A percentile compares a stretch with the other conserved stretches of the same genome.
Evolutionary conservation across 768 basidiomycete genomes (phyloP).

Genomic region (Tulasnella sp.): DNA sequence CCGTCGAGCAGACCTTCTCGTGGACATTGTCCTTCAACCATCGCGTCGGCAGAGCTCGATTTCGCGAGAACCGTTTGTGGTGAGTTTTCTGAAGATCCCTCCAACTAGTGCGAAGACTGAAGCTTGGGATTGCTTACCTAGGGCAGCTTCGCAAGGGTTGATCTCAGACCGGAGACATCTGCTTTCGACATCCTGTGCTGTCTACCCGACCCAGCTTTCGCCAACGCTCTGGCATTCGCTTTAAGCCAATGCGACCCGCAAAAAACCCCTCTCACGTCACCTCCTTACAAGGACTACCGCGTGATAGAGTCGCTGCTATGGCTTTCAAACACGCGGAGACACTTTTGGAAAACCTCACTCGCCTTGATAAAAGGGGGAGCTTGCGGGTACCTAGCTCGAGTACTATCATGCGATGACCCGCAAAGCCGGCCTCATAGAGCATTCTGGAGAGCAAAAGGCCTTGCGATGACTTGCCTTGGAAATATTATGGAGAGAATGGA

Average conservation of each 20-base stretch:
- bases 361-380: not conserved
- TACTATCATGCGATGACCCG: not conserved
- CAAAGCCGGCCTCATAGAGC: not conserved
- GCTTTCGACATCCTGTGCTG: not conserved
- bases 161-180: not conserved
- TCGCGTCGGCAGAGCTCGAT: not conserved
- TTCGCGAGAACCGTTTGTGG: not conserved
- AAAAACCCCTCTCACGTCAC: not conserved
- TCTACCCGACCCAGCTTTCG: not conserved
- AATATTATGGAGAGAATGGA: constrained; percentile 4
- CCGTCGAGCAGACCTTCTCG: not conserved
- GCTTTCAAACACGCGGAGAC: not conserved
- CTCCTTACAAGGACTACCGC: not conserved
- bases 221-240: not conserved
- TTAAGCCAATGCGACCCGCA: not conserved
- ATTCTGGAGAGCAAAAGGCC: not conserved
- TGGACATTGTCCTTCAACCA: not conserved
- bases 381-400: not conserved
- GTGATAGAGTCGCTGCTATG: not conserved
- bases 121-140: not conserved
- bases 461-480: not conserved
- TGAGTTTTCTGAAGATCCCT: not conserved
- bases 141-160: not conserved
- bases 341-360: not conserved
- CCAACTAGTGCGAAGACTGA: not conserved